Conservation (phyloP, 305 asterid species). For the Solanum hybrid region DNA sequence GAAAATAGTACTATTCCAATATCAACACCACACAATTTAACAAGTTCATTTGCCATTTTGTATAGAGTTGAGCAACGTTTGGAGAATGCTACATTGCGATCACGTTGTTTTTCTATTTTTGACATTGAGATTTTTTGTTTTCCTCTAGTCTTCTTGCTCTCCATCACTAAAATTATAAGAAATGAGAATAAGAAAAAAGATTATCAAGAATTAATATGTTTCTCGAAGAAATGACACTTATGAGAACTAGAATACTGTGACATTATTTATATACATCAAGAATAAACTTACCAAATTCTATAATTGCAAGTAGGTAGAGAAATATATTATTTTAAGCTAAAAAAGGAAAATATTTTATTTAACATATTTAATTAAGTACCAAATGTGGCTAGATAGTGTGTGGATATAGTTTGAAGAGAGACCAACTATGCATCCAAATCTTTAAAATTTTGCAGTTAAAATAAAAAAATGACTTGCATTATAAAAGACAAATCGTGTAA, state of each 20-base stretch:
- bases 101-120: slow-evolving; percentile 10
- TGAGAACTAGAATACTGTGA: not conserved
- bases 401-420: not conserved
- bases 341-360: not conserved
- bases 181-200: not conserved
- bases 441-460: too few species aligned
- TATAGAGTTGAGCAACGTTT: not conserved
- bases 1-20: slow-evolving; percentile 27
- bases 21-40: not conserved
- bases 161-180: not conserved
- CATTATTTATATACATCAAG: not conserved
- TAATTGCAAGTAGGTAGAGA: not conserved
- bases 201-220: not conserved
- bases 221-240: not conserved
- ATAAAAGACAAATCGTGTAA: not conserved
- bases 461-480: not conserved
- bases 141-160: slow-evolving; percentile 16
- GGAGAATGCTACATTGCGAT: slow-evolving; percentile 13
- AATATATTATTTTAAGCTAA: not conserved
- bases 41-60: not conserved
- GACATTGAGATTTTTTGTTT: slow-evolving; percentile 22
- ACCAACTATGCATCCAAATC: not conserved
- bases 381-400: not conserved
- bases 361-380: not conserved
- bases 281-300: not conserved